phyloP scores from a whole-genome alignment of 495 filamentous ascomycete species.

The Hypoxylon lenormandii region DNA sequence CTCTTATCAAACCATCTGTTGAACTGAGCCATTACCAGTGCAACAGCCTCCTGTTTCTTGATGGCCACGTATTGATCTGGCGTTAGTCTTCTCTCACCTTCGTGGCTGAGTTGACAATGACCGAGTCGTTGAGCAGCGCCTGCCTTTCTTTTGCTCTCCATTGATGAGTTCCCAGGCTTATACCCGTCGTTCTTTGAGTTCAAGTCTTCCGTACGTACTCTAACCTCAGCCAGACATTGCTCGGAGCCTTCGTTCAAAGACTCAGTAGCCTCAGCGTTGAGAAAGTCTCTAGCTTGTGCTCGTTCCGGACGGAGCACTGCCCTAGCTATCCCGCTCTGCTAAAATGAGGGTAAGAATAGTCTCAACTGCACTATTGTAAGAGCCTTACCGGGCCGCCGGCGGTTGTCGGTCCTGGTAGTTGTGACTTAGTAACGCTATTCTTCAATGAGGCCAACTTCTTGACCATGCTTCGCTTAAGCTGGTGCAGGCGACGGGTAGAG shows the following conservation, averaged over 20 bases:
- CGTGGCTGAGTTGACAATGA: conserved; percentile 37
- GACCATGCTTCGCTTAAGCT: conserved; percentile 49
- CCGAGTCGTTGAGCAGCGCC: conserved; percentile 40
- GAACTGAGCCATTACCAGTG: conserved; percentile 44
- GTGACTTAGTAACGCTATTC: conserved; percentile 20
- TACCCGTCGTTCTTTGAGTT: conserved; percentile 36
- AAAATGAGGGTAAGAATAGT: conserved; percentile 34
- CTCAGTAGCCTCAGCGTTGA: conserved; percentile 14
- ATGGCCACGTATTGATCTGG: conserved; percentile 49
- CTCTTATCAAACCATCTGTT: conserved; percentile 49
- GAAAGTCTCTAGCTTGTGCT: conserved; percentile 12
- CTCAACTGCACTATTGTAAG: conserved; percentile 12
- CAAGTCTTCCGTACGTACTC: conserved; percentile 39
- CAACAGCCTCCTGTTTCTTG: conserved; percentile 43
- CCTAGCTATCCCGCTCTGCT: conserved; percentile 24
- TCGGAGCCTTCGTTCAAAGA: conserved; percentile 22
- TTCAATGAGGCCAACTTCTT: conserved; percentile 40
- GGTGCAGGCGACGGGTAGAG: conserved; percentile 26
- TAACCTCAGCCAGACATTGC: conserved; percentile 40
- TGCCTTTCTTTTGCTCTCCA: conserved; percentile 45
- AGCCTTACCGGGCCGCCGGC: conserved; percentile 41
- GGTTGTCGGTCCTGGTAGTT: conserved; percentile 33
- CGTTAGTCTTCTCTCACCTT: conserved; percentile 40
- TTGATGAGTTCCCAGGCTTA: conserved; percentile 38
- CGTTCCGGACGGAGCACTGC: conserved; percentile 5